Percentiles rank a stretch among this genome's conserved stretches.
Conservation (phyloP, 2,329 filamentous ascomycete genomes). For the Hypoxylon sp. region DNA sequence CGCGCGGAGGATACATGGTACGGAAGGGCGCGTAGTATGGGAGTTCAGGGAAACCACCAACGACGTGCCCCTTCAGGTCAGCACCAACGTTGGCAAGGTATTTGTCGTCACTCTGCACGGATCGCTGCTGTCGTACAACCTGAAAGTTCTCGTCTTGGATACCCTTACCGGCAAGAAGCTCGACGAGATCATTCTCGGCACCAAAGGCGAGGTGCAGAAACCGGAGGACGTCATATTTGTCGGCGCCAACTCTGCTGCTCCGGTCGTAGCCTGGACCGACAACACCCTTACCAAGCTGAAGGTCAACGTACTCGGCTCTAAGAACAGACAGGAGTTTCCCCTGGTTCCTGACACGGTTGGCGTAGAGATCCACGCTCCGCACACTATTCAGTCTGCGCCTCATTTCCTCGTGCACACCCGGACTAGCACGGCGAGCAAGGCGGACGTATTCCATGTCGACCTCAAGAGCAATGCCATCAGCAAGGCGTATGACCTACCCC, state of each 20-base stretch:
- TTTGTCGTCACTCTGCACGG: constrained; percentile 82
- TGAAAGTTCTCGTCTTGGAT: constrained; percentile 80
- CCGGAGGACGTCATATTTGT: constrained; percentile 75
- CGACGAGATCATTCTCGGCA: constrained; percentile 74
- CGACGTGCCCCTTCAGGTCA: constrained; percentile 77
- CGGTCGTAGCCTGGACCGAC: constrained; percentile 79
- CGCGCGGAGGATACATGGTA: constrained; percentile 76
- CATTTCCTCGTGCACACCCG: constrained; percentile 88
- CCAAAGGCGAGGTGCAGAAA: constrained; percentile 75
- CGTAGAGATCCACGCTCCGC: constrained; percentile 77
- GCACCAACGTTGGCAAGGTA: constrained; percentile 73
- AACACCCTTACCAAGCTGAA: constrained; percentile 67
- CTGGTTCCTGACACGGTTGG: constrained; percentile 56
- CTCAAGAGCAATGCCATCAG: constrained; percentile 71
- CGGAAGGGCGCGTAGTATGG: constrained; percentile 79
- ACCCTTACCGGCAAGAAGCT: constrained; percentile 74
- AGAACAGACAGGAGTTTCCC: constrained; percentile 62
- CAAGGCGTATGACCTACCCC: constrained; percentile 83
- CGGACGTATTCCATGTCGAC: constrained; percentile 85
- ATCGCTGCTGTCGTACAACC: constrained; percentile 72
- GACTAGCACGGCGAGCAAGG: constrained; percentile 75
- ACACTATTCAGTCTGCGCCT: constrained; percentile 72
- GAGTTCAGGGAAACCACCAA: constrained; percentile 73
- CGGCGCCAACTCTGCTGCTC: constrained; percentile 77
- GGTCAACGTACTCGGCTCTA: constrained; percentile 73